Conservation (phyloP, 441 rosid species). For the Corymbia calophylla region DNA sequence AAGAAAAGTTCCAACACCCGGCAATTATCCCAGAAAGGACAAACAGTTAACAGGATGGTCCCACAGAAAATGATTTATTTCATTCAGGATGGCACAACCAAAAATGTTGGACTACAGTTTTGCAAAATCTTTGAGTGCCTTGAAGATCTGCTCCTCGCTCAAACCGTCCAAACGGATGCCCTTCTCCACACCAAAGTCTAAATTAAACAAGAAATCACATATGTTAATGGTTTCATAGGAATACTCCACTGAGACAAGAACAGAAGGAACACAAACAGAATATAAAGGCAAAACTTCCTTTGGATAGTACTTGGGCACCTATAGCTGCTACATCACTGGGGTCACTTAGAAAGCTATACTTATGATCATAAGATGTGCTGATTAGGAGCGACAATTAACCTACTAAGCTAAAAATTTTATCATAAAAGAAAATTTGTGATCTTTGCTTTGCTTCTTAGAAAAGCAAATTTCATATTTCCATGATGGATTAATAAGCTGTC, state of each 20-base stretch:
- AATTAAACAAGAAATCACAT: neutral
- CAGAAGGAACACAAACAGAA: neutral
- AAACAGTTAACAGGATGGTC: neutral
- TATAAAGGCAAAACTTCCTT: neutral
- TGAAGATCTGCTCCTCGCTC: conserved; percentile 55
- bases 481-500: neutral
- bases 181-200: conserved; percentile 88
- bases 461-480: neutral
- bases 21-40: neutral
- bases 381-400: neutral
- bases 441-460: neutral
- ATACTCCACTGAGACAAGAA: neutral
- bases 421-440: neutral
- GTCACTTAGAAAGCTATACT: neutral
- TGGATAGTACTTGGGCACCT: neutral
- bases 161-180: conserved; percentile 69
- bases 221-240: neutral
- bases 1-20: neutral
- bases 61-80: conserved; percentile 7
- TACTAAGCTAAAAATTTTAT: neutral
- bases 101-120: conserved; percentile 39
- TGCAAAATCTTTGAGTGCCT: conserved; percentile 67
- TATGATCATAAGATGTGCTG: neutral
- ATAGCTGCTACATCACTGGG: neutral
- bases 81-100: neutral